Conservation (phyloP, 164 flowering plant genomes). For the Aristolochia californica region DNA sequence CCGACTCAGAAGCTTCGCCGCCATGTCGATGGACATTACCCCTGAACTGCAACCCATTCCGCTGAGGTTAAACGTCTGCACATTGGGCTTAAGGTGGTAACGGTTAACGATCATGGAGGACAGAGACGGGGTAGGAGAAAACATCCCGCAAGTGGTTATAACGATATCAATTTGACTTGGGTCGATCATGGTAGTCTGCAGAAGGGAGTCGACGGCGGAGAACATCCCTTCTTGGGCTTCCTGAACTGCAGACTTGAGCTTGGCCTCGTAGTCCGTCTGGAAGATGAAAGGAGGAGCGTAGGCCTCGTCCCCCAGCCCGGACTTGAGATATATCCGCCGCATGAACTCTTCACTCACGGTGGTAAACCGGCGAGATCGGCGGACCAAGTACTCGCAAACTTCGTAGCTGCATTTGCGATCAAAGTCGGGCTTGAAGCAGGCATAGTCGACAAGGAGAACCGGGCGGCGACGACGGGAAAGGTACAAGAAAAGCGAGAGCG, state of each 20-base stretch:
- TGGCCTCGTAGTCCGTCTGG: conserved; percentile 15
- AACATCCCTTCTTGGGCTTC: conserved; percentile 47
- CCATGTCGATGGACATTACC: conserved; percentile 33
- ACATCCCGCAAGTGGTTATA: conserved; percentile 38
- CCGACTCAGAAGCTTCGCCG: conserved; percentile 24
- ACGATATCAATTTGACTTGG: conserved; percentile 23
- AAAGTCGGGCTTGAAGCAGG: conserved; percentile 35
- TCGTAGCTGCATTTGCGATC: conserved; percentile 28
- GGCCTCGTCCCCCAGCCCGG: conserved; percentile 51
- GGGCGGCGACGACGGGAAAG: conserved; percentile 20
- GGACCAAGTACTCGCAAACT: conserved; percentile 24
- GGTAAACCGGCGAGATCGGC: conserved; percentile 15
- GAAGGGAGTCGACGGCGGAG: conserved; percentile 25
- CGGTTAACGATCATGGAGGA: conserved; percentile 34
- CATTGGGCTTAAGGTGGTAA: conserved; percentile 26
- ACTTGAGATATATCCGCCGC: conserved; percentile 37
- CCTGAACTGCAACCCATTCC: conserved; percentile 72
- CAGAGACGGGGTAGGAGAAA: conserved; percentile 39
- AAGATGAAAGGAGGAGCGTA: conserved; percentile 51
- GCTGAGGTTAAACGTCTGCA: conserved; percentile 36
- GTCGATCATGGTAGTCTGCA: conserved; percentile 23
- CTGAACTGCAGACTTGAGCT: conserved; percentile 22
- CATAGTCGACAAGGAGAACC: conserved; percentile 32
- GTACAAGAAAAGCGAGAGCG: conserved; percentile 12
- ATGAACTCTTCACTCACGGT: conserved; percentile 29